Conservation (phyloP, 2,329 filamentous ascomycete species). For the Aspergillus hiratsukae region DNA sequence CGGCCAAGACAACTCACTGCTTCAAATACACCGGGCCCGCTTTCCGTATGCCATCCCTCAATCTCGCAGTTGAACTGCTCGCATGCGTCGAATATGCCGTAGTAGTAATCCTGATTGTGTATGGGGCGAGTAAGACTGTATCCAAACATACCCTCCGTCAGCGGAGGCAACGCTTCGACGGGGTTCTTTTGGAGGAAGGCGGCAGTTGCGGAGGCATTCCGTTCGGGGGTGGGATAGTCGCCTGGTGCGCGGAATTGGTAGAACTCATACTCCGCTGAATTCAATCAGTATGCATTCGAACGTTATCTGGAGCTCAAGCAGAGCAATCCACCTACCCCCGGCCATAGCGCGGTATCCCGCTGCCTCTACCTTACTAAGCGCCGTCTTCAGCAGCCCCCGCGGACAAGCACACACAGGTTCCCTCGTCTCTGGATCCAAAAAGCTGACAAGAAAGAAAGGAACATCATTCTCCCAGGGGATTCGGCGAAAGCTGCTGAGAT, state of each 20-base stretch:
- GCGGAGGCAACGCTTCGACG: constrained; percentile 65
- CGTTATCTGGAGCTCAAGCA: not conserved
- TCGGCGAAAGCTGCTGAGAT: constrained; percentile 70
- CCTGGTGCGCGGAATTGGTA: constrained; percentile 76
- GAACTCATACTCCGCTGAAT: constrained; percentile 86
- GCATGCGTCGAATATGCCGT: constrained; percentile 78
- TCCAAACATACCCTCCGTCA: constrained; percentile 94
- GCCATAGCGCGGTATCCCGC: constrained; percentile 81
- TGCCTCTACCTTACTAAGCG: constrained; percentile 62
- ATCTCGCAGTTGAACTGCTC: constrained; percentile 73
- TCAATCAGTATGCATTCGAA: constrained; percentile 7
- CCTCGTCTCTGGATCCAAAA: constrained; percentile 73
- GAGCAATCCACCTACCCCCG: constrained; percentile 59
- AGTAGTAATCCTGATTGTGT: constrained; percentile 90
- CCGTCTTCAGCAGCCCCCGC: constrained; percentile 65
- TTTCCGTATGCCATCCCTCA: constrained; percentile 95
- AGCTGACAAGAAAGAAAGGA: constrained; percentile 80
- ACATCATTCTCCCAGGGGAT: constrained; percentile 89
- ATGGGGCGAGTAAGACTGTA: constrained; percentile 84
- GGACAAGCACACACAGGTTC: constrained; percentile 73
- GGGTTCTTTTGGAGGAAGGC: constrained; percentile 70
- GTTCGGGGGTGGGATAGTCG: constrained; percentile 45
- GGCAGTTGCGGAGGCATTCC: constrained; percentile 65
- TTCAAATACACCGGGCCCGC: constrained; percentile 90
- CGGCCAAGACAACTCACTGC: constrained; percentile 52